Base-by-base conservation (phyloP, 148 eudicot genomes). In the Hydrangea macrophylla region DNA sequence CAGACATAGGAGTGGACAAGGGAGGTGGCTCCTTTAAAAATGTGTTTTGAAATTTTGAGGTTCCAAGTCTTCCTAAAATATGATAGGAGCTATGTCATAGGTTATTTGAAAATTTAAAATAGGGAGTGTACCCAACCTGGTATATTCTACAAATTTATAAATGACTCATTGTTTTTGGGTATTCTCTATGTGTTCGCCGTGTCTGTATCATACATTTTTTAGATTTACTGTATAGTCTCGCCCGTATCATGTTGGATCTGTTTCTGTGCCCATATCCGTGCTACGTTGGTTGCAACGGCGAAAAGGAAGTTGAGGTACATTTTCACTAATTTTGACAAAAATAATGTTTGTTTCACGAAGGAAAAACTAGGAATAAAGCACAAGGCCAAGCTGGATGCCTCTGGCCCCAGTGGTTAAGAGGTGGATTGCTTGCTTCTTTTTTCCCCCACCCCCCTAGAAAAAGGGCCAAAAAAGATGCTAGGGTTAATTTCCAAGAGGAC, bases 361-460 rank as follows among this genome's bases (percentile, higher is more conserved):
- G 39, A 51, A 31, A 40, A 50, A 65, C 27, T 48, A 48, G 27
- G 90, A 86, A 72, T 69, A 39, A 40, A 45, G 55, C 37, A 25
- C 37, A 54, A 37, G 74, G 18, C 32, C n/a, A 59, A 24, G 7
- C 48, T 58, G 15, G 32, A 35, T 18, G 36, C 15, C 48, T 42
- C 48, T 18, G 1, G 48, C 17, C 48, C 48, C 11, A 42, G 48
- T 1, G 48, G 48, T 45, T 12, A 37, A 25, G 20, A 25, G 7
- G 33, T 30, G 4, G 54, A 6, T 10, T 4, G 15, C 15, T n/a
- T 23, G 45, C 20, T 9, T 32, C 25, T 45, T 7, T 27, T 31
- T 51, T 18, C 12, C 0, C 23, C 24, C 15, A 33, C 57, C 23
- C 36, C 44, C 58, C 12, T 50, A 23, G 55, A 17, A 17, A 62